Percentiles rank a stretch among this genome's conserved stretches.
These are phyloP conservation scores for Sporothrix variecibatus DNA, from an alignment of 2,329 filamentous ascomycete genomes.

Conservation along the genomic window DNA sequence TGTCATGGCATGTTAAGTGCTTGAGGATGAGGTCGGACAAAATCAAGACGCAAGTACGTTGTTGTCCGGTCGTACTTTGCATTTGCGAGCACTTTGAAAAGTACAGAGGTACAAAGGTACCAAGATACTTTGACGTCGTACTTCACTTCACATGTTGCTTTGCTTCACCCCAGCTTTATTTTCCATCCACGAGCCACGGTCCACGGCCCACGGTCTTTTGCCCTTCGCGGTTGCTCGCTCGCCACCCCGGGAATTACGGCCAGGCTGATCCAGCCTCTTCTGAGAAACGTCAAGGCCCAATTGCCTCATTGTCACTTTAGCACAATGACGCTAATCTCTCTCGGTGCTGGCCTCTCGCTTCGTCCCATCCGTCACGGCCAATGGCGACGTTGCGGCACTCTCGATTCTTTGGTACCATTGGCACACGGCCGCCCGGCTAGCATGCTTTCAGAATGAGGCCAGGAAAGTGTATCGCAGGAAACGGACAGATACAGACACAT, in stretches of 20 bases:
- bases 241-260: not conserved
- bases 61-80: not conserved
- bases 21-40: not conserved
- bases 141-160: not conserved
- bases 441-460: not conserved
- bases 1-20: not conserved
- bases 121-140: too few relatives aligned
- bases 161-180: not conserved
- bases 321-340: conserved; percentile 25
- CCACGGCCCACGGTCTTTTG: not conserved
- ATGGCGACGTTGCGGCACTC: conserved; percentile 22
- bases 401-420: conserved; percentile 18
- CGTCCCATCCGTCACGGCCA: conserved; percentile 22
- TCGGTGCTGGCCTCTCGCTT: conserved; percentile 24
- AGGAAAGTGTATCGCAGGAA: not conserved
- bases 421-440: not conserved
- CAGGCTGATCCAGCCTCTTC: not conserved
- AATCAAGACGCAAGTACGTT: not conserved
- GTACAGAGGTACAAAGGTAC: not conserved
- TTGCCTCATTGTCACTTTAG: not conserved
- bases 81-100: not conserved
- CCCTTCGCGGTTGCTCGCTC: conserved; percentile 4
- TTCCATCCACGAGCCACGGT: not conserved
- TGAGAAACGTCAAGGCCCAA: not conserved
- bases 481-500: not conserved